These are phyloP conservation scores for Colletotrichum euphorbiae DNA, from an alignment of 2,329 filamentous ascomycete genomes.

Conservation along the genomic window DNA sequence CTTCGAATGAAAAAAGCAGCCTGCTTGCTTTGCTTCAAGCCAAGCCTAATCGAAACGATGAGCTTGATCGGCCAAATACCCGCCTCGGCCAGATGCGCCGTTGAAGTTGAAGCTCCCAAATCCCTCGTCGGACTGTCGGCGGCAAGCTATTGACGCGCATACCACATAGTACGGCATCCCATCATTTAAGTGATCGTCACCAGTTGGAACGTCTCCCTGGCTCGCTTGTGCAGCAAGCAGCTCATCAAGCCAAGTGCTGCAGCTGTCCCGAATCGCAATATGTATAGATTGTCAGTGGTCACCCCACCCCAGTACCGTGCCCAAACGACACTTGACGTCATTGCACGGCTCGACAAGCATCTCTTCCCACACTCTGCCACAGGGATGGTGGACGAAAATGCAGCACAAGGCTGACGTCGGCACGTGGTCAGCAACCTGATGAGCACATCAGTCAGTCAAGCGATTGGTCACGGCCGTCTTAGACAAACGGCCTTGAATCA, in stretches of 20 bases:
- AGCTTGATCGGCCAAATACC: not conserved
- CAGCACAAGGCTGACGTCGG: slow-evolving; percentile 12
- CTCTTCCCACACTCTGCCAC: slow-evolving; percentile 6
- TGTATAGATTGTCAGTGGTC: too few relatives aligned
- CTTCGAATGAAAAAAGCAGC: too few relatives aligned
- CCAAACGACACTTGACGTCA: slow-evolving; percentile 32
- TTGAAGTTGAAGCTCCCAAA: not conserved
- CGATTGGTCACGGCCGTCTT: slow-evolving; percentile 10
- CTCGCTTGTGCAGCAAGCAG: not conserved
- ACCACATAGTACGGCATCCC: too few relatives aligned
- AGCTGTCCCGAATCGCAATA: slow-evolving; percentile 16
- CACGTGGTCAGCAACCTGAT: slow-evolving; percentile 25
- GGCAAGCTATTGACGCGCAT: too few relatives aligned
- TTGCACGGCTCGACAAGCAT: slow-evolving; percentile 6
- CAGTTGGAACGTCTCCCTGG: not conserved
- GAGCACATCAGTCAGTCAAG: not conserved
- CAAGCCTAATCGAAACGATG: not conserved
- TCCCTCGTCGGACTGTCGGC: not conserved
- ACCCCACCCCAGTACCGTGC: not conserved
- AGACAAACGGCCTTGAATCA: slow-evolving; percentile 6
- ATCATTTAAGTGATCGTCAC: slow-evolving; percentile 2
- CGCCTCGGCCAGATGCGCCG: not conserved
- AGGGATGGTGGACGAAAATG: not conserved
- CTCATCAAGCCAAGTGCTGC: slow-evolving; percentile 13
- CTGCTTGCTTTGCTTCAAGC: too few relatives aligned